Base-by-base conservation (phyloP, 495 filamentous ascomycete species). In the Neurospora sp. region DNA sequence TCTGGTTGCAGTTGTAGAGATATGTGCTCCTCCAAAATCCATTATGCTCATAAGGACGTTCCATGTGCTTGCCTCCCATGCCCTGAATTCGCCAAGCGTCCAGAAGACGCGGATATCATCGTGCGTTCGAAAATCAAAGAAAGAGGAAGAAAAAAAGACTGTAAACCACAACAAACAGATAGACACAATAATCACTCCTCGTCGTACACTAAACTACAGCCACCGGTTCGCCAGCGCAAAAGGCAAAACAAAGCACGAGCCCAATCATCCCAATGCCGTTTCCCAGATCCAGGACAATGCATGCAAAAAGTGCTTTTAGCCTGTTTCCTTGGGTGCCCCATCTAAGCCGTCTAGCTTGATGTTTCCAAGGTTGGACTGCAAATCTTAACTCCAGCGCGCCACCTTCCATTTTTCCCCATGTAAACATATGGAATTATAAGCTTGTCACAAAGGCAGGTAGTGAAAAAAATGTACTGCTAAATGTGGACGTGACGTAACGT, bases 281-380 rank as follows among this genome's bases (percentile, higher is more conserved):
- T 72, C 76, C 75, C 76, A 41, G 71, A 76, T 73, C 80, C 78
- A 76, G 79, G 76, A 79, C 73, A 69, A 79, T 79, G 80, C 80
- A 80, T 78, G 79, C 73, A 78, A 79, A 79, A 78, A 68, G 68
- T 69, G 71, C 75, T 75, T 75, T 79, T 79, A 42, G 75, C 78
- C 77, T 71, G 71, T 77, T 74, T 53, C 48, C 74, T 76, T 70
- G 76, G 73, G 75, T 68, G 48, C 38, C 22, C 72, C 75, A 74
- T 78, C 75, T 79, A 75, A 80, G 75, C 76, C 72, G 71, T 81
- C 78, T 79, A 79, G 75, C 75, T 76, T 74, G 76, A 78, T 74
- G 75, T 75, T 73, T 72, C 76, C 78, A 75, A 79, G 76, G 75
- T 27, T 65, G 70, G 78, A 68, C 69, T 74, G 75, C 72, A 48